Percentiles rank a stretch among this genome's conserved stretches.
phyloP scores from a whole-genome alignment of 495 filamentous ascomycete species.

The Lasiosphaeriaceae sp. region DNA sequence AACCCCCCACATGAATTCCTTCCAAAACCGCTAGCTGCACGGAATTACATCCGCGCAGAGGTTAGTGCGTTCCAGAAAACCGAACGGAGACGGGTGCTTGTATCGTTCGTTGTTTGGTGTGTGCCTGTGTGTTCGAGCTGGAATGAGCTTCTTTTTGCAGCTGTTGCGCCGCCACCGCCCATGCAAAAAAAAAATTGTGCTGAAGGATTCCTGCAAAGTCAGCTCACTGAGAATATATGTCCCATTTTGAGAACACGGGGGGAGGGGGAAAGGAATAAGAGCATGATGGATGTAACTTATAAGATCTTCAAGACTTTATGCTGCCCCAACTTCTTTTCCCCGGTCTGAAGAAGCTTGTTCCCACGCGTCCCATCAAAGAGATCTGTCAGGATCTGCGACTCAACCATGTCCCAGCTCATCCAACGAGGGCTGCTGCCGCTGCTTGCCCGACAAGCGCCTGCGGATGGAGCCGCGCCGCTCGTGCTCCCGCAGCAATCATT shows the following conservation, averaged over 20 bases:
- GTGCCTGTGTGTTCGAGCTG: too few relatives aligned
- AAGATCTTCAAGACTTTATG: neutral
- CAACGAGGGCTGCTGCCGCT: neutral
- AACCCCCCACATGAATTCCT: too few relatives aligned
- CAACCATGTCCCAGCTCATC: constrained; percentile 2
- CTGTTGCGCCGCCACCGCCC: neutral
- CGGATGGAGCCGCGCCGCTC: neutral
- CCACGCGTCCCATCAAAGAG: neutral
- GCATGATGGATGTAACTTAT: neutral
- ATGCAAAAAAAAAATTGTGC: too few relatives aligned
- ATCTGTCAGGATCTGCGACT: neutral
- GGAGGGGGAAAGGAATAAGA: neutral
- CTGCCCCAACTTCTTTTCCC: neutral
- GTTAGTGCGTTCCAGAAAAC: neutral
- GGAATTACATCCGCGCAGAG: neutral
- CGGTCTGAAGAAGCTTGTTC: neutral
- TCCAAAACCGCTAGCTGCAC: too few relatives aligned
- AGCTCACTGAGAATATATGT: too few relatives aligned
- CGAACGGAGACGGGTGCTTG: too few relatives aligned
- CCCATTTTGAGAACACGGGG: too few relatives aligned
- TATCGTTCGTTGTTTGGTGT: too few relatives aligned
- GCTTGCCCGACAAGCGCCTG: constrained; percentile 2
- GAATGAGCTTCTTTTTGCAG: neutral
- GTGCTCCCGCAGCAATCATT: constrained; percentile 4
- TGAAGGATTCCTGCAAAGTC: too few relatives aligned